These are phyloP conservation scores for Colletotrichum simmondsii DNA, from an alignment of 2,329 filamentous ascomycete genomes.

Conservation along the genomic window DNA sequence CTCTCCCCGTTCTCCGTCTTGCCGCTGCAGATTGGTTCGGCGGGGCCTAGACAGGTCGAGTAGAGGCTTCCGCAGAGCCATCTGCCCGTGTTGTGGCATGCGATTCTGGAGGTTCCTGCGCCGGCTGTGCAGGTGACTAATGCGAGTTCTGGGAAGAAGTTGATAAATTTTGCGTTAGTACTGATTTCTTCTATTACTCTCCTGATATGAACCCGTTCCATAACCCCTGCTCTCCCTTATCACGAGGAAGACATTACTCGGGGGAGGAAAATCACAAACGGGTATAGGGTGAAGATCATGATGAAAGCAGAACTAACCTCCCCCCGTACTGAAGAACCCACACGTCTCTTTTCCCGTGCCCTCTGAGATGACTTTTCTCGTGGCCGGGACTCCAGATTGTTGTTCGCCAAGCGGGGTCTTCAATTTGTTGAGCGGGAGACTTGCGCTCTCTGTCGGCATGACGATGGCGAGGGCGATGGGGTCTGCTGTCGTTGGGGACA, in stretches of 20 bases:
- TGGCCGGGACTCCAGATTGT: background rate
- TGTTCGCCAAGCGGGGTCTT: no score
- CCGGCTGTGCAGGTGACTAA: background rate
- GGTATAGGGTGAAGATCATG: no score
- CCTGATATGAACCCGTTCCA: background rate
- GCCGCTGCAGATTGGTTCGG: background rate
- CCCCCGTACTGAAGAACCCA: background rate
- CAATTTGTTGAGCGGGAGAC: background rate
- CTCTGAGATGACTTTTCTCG: background rate
- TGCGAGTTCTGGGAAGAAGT: background rate
- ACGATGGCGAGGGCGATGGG: background rate
- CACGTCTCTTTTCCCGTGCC: background rate
- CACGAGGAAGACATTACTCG: no score
- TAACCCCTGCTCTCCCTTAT: no score
- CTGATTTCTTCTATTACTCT: background rate
- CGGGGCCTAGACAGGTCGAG: background rate
- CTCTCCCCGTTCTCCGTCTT: background rate
- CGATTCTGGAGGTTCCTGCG: background rate
- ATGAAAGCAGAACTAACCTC: background rate
- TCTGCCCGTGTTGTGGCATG: background rate
- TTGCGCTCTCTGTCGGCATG: background rate
- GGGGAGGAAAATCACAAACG: no score
- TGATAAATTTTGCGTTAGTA: background rate
- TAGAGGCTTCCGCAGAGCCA: slow-evolving; percentile 5
- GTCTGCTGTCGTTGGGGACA: background rate